Conservation (phyloP, 2,329 filamentous ascomycete genomes). For the Pseudogymnoascus sp. region DNA sequence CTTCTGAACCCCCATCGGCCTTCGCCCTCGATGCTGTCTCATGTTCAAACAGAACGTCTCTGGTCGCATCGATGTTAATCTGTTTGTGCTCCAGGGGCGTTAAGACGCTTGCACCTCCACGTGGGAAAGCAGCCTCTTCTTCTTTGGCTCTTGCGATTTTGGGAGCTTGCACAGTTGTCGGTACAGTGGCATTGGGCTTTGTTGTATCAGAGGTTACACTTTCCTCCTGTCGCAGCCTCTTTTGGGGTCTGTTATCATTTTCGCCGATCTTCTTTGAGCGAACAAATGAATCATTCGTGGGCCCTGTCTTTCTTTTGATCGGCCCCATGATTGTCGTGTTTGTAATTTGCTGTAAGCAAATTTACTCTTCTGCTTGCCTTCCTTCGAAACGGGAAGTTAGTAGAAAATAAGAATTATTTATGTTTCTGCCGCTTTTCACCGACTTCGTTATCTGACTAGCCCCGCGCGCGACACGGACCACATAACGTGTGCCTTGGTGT, state of each 20-base stretch:
- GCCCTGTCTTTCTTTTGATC: conserved; percentile 27
- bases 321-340: conserved; percentile 24
- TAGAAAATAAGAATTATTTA: conserved; percentile 9
- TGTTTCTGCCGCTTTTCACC: conserved; percentile 7
- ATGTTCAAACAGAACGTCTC: conserved; percentile 86
- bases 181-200: conserved; percentile 13
- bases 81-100: conserved; percentile 94
- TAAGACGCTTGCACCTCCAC: conserved; percentile 83
- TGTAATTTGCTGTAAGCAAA: conserved; percentile 3
- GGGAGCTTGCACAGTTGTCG: conserved; percentile 15
- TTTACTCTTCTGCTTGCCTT: conserved; percentile 5
- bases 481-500: neutral
- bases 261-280: conserved; percentile 23
- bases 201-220: conserved; percentile 10
- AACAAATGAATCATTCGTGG: conserved; percentile 29
- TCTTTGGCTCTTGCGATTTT: conserved; percentile 44
- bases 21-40: conserved; percentile 47
- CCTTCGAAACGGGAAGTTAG: neutral
- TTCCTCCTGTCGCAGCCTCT: conserved; percentile 23
- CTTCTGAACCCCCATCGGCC: conserved; percentile 29
- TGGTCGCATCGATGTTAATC: conserved; percentile 86
- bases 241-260: conserved; percentile 24
- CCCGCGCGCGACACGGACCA: conserved; percentile 3
- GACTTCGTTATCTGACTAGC: conserved; percentile 9
- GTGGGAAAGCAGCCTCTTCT: conserved; percentile 84